Percentiles rank a stretch among this genome's conserved stretches.
Evolutionary conservation across 2,329 filamentous ascomycete species (phyloP).

Genomic region (Hypoxylon sp.): DNA sequence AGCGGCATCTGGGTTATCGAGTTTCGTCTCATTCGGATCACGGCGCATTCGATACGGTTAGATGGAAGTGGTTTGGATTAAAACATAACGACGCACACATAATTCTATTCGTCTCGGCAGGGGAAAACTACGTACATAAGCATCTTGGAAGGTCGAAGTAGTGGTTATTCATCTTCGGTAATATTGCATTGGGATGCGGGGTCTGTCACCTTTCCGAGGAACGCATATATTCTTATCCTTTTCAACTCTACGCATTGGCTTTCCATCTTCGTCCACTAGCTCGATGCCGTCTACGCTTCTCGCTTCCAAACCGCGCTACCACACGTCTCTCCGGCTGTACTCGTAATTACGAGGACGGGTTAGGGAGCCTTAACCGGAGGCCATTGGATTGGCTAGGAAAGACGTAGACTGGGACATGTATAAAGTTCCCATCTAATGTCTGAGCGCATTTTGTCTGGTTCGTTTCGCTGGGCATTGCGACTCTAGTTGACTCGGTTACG

Average conservation of each 20-base stretch:
- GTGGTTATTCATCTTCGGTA: slow-evolving; percentile 59
- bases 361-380: background rate
- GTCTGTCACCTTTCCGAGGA: slow-evolving; percentile 47
- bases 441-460: slow-evolving; percentile 6
- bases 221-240: slow-evolving; percentile 51
- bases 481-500: background rate
- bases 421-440: slow-evolving; percentile 7
- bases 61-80: slow-evolving; percentile 52
- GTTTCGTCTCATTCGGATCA: slow-evolving; percentile 47
- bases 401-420: slow-evolving; percentile 10
- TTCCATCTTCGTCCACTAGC: slow-evolving; percentile 9
- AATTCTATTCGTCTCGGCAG: slow-evolving; percentile 48
- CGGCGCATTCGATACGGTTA: slow-evolving; percentile 51
- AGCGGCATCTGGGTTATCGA: slow-evolving; percentile 41
- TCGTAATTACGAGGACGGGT: background rate
- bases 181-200: slow-evolving; percentile 63
- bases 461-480: slow-evolving; percentile 10
- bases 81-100: slow-evolving; percentile 53
- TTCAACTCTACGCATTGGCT: slow-evolving; percentile 30
- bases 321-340: background rate
- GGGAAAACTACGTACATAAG: slow-evolving; percentile 53
- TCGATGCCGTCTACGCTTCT: slow-evolving; percentile 4
- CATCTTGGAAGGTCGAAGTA: slow-evolving; percentile 51
- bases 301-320: background rate
- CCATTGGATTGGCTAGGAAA: slow-evolving; percentile 8